Evolutionary conservation across 768 basidiomycete species (phyloP), one percentile per base, ranked within the genome.

Genomic region (Collybia sordida): DNA sequence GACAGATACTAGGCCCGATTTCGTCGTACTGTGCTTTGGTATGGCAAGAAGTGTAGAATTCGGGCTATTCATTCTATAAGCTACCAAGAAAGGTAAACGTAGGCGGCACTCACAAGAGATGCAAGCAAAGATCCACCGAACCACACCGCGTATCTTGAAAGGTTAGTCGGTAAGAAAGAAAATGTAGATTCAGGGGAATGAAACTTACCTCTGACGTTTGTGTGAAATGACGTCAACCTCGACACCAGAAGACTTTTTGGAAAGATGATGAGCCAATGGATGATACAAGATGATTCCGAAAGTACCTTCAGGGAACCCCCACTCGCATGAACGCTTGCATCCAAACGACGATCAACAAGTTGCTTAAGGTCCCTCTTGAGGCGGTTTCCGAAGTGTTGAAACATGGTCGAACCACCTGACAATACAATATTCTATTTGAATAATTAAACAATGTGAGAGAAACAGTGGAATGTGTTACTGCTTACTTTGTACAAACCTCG

Each of bases 221-320:
- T 99, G 97, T 7, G 90, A 90, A 64, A 98, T 97, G 62, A 99
- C 96, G 53, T 99, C 95, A 54, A 98, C 95, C 45, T 98, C 96
- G 18, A 98, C 91, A 21, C 97, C 96, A 21, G 92, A 91, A 6
- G 95, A 98, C 92, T 97, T 50, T n/a, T n/a, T n/a, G n/a, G 8
- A 19, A 31, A 47, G 31, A 15, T 3, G 24, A 39, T 56, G 27
- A 41, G 42, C 3, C 39, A 35, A 17, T 6, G 18, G 18, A 40
- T 2, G 42, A 9, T n/a, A n/a, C 14, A 17, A 17, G 12, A 15
- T 3, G 14, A 21, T 24, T 47, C 34, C 41, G 18, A 63, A 79
- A 7, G 27, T 59, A 94, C 93, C 77, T 85, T 88, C 59, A 85
- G 80, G 21, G 74, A 70, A 52, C 85, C 85, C 7, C 93, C 93